Evolutionary conservation across 1,284 basidiomycete species (phyloP).

Genomic region (Tetrapyrgos nigripes): DNA sequence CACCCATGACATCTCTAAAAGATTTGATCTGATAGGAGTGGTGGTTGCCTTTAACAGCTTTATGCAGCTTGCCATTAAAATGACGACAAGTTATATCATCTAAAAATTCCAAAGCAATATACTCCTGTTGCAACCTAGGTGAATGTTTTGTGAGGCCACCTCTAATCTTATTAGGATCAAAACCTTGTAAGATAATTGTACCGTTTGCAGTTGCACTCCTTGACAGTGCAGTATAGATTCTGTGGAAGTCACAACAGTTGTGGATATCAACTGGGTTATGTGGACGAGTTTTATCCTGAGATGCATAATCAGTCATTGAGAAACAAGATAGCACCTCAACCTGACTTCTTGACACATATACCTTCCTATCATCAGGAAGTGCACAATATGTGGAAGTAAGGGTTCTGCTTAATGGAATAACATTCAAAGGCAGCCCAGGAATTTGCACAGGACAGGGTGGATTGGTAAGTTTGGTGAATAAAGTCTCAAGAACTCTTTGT

Average conservation of each 20-base stretch:
- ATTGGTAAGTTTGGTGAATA: slow-evolving; percentile 35
- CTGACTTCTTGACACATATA: slow-evolving; percentile 35
- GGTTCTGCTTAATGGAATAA: slow-evolving; percentile 38
- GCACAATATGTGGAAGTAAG: slow-evolving; percentile 22
- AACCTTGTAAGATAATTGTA: slow-evolving; percentile 39
- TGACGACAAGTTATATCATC: slow-evolving; percentile 38
- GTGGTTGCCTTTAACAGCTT: slow-evolving; percentile 18
- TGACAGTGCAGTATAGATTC: slow-evolving; percentile 41
- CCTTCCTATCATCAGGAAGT: slow-evolving; percentile 31
- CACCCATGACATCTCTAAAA: slow-evolving; percentile 22
- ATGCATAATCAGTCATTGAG: slow-evolving; percentile 48
- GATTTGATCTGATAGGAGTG: slow-evolving; percentile 21
- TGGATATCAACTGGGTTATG: slow-evolving; percentile 40
- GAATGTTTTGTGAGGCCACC: slow-evolving; percentile 23
- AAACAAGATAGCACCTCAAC: slow-evolving; percentile 44
- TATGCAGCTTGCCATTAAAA: slow-evolving; percentile 27
- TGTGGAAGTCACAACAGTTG: slow-evolving; percentile 27
- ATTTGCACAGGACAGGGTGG: slow-evolving; percentile 36
- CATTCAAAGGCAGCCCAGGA: slow-evolving; percentile 40
- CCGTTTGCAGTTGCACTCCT: slow-evolving; percentile 32
- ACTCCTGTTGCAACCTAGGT: slow-evolving; percentile 39
- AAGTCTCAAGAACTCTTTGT: slow-evolving; percentile 2
- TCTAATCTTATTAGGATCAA: slow-evolving; percentile 28
- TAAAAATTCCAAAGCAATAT: no score
- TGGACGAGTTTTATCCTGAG: slow-evolving; percentile 43